phyloP scores from a whole-genome alignment of 1,284 basidiomycete species.

The Tylopilus sp. region DNA sequence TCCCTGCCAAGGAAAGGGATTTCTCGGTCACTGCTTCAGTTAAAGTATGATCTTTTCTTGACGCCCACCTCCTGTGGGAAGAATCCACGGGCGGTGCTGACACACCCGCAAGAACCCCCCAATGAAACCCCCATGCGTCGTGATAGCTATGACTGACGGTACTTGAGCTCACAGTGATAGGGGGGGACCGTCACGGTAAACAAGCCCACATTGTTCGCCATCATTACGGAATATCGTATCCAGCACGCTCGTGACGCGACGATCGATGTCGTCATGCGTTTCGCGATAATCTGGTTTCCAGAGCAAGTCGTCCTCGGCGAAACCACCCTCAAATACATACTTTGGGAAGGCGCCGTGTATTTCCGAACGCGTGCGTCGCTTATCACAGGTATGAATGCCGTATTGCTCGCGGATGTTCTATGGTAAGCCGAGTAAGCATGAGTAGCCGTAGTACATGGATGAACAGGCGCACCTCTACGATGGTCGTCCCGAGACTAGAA shows the following conservation, averaged over 20 bases:
- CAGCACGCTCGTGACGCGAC: constrained; percentile 1
- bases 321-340: constrained; percentile 60
- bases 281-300: constrained; percentile 28
- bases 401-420: constrained; percentile 6
- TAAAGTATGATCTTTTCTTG: not conserved
- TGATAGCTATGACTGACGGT: constrained; percentile 53
- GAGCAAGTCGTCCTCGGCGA: constrained; percentile 47
- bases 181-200: not conserved
- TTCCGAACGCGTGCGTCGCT: constrained; percentile 19
- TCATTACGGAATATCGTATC: constrained; percentile 7
- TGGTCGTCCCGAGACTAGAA: constrained; percentile 13
- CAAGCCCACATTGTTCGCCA: constrained; percentile 2
- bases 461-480: not conserved
- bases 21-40: not conserved
- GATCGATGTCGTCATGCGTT: constrained; percentile 7
- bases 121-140: constrained; percentile 59
- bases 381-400: constrained; percentile 9
- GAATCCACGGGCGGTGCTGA: constrained; percentile 39
- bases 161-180: not conserved
- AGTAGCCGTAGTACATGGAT: not conserved
- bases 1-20: constrained; percentile 13
- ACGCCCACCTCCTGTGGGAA: constrained; percentile 56
- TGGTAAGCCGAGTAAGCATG: not conserved
- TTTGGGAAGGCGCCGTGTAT: constrained; percentile 55
- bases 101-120: constrained; percentile 46